Base-by-base conservation (phyloP, 768 basidiomycete species). In the Mrakia blollopis region DNA sequence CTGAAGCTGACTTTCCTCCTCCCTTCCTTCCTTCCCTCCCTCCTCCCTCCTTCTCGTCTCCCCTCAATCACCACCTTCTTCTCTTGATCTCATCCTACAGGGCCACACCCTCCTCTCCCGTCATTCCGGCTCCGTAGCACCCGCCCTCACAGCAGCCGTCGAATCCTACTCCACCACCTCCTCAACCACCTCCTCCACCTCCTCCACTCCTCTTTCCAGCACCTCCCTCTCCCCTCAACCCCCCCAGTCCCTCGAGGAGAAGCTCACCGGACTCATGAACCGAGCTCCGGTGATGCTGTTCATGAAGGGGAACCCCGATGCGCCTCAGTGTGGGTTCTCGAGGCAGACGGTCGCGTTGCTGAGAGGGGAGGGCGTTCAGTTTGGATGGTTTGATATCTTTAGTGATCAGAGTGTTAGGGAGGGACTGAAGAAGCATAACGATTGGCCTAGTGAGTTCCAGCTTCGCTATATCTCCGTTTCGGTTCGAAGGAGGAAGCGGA, bases 231-330 rank as follows among this genome's bases (percentile, higher is more conserved):
- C 67, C 13, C 77, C 77, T n/a, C 41, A 74, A 52, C 68, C 77
- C 18, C 63, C 77, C 10, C 65, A 93, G 83, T 87, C 89, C 0
- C 87, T 96, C 30, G 86, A 87, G 23, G 82, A 84, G 61, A 87
- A 94, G 70, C 88, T 95, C 81, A 85, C 83, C 23, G 79, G 78
- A 63, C 84, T 99, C 76, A 96, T 98, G 94, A 87, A 87, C 78
- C 88, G 92, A 84, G 88, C 83, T 86, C 87, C 77, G 30, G 89
- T 94, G 16, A 90, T 96, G 37, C 81, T 95, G 76, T 98, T 99
- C 86, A 98, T 99, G 96, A 99, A 99, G 83, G 97, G 97, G 14
- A 93, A 91, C 23, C 93, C 92, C 0, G 87, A 89, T 32, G 82
- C 86, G 9, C 96, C 96, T 2, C 90, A 94, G 80, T 98, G 96